Evolutionary conservation across 352 stramenopile genomes (phyloP), one percentile per base, ranked within the genome.

Genomic region (Thalassiosira livingstoniorum): DNA sequence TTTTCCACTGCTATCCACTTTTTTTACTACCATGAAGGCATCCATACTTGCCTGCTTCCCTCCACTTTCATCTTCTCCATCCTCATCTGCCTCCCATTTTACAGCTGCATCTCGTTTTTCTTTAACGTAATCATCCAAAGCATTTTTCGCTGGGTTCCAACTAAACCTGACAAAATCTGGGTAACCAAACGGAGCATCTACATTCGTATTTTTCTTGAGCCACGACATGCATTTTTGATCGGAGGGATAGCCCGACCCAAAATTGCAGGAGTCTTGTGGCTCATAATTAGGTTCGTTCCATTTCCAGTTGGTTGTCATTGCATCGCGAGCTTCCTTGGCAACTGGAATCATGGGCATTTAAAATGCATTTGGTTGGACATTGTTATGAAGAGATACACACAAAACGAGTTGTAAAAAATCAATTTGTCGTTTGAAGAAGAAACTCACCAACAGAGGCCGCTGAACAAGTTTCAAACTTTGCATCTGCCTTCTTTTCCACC

Each of bases 401-500:
- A 13, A 60, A 60, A 55, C 31, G 2, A 69, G 4, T 29, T 29
- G 23, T 27, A 2, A 27, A 71, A 29, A n/a, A 29, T 27, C 15
- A 32, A 66, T 7, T 27, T 7, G 23, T 69, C 11, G 4, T 58
- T 69, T 21, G 43, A 23, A 32, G 27, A 11, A 54, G 15, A 27
- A 27, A 78, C 80, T 71, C 76, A 87, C 80, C 82, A 0, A 93
- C 85, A 27, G 84, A 91, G 4, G 84, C 89, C 21, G 93, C 89
- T 32, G 84, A 91, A 73, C 89, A 93, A n/a, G 84, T 80, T 35
- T 82, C 71, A 85, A 98, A 98, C 10, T 98, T 93, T 70, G 96
- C 97, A 87, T 99, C 97, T 25, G 96, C 97, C 78, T 98, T 98
- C 90, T 97, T 98, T 82, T 97, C 95, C n/a, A 98, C 97, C 39